These are phyloP conservation scores for Pyrenophora teres DNA, from an alignment of 2,329 filamentous ascomycete species.

Conservation along the genomic window DNA sequence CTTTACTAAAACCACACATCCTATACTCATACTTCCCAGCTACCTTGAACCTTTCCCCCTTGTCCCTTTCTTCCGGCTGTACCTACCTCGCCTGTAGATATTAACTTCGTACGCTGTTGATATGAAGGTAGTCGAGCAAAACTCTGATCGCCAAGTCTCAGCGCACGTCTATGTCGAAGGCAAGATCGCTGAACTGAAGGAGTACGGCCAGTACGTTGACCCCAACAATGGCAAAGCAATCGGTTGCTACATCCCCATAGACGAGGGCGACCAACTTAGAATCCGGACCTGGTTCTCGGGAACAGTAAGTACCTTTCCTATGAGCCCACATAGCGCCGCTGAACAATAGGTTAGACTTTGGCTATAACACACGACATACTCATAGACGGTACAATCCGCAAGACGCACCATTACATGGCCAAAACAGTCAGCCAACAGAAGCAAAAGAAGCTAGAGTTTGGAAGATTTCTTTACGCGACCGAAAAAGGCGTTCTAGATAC, in stretches of 20 bases:
- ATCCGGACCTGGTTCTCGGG: slow-evolving; percentile 42
- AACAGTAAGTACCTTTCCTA: slow-evolving; percentile 22
- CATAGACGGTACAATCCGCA: slow-evolving; percentile 46
- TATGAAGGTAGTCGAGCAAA: slow-evolving; percentile 48
- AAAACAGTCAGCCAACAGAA: slow-evolving; percentile 20
- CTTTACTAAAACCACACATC: too few species aligned
- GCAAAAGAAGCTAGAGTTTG: slow-evolving; percentile 30
- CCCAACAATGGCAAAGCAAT: slow-evolving; percentile 27
- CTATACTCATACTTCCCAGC: too few species aligned
- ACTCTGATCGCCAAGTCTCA: slow-evolving; percentile 41
- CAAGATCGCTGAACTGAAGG: slow-evolving; percentile 29
- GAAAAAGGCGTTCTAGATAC: slow-evolving; percentile 73
- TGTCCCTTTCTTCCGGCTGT: too few species aligned
- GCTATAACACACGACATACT: slow-evolving; percentile 42
- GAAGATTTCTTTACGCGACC: slow-evolving; percentile 24
- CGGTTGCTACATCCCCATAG: slow-evolving; percentile 46
- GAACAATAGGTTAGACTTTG: slow-evolving; percentile 22
- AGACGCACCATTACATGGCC: slow-evolving; percentile 6
- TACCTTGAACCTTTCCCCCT: too few species aligned
- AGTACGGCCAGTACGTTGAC: slow-evolving; percentile 42
- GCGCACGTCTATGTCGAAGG: slow-evolving; percentile 33
- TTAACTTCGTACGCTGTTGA: too few species aligned
- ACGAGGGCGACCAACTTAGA: slow-evolving; percentile 36
- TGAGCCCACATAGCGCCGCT: neutral
- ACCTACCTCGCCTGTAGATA: too few species aligned